Conservation (phyloP, 345 rosid genomes). For the rapeseed (Brassica napus) region Da-Ae NC_063434.1:11600001-11600500, state of each 20-base stretch:
- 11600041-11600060: neutral
- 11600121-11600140: neutral
- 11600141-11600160: neutral
- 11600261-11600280: neutral
- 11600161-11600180: neutral
- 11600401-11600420: neutral
- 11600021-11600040: neutral
- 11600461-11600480: conserved; percentile 1
- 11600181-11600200: neutral
- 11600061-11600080: neutral
- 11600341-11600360: neutral
- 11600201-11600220: neutral
- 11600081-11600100: neutral
- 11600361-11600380: neutral
- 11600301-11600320: conserved; percentile 17
- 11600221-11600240: neutral
- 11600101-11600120: neutral
- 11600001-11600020: neutral
- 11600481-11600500: neutral
- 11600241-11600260: neutral
- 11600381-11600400: neutral
- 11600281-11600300: neutral
- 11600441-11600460: neutral
- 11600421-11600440: neutral
- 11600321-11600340: neutral